Evolutionary conservation across 768 basidiomycete genomes (phyloP).

Genomic region (Agaricus subrufescens): DNA sequence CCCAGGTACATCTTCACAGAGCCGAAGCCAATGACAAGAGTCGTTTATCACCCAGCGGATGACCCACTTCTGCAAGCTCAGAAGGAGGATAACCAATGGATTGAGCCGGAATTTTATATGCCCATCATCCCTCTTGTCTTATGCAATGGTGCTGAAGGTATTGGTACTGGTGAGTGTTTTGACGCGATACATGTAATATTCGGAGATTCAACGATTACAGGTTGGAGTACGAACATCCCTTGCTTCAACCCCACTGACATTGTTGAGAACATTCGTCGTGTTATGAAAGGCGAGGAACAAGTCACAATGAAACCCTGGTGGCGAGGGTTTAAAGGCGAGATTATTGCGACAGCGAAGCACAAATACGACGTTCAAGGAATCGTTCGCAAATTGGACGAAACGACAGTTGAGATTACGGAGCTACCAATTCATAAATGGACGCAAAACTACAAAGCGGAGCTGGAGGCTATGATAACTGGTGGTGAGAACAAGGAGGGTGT

Average conservation of each 20-base stretch:
- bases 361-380: conserved; percentile 81
- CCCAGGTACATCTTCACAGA: conserved; percentile 95
- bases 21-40: conserved; percentile 66
- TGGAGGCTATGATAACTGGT: conserved; percentile 79
- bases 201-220: conserved; percentile 30
- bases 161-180: conserved; percentile 75
- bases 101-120: conserved; percentile 95
- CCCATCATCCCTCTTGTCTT: conserved; percentile 86
- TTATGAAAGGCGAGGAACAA: conserved; percentile 83
- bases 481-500: conserved; percentile 41
- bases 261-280: conserved; percentile 77
- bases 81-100: conserved; percentile 77
- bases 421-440: conserved; percentile 97
- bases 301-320: conserved; percentile 95
- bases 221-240: conserved; percentile 93
- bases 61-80: conserved; percentile 81
- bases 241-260: conserved; percentile 92
- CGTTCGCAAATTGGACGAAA: conserved; percentile 71
- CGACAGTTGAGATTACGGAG: conserved; percentile 93
- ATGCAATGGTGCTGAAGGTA: conserved; percentile 94
- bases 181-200: not conserved
- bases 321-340: conserved; percentile 89
- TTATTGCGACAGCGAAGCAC: conserved; percentile 77
- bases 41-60: conserved; percentile 78
- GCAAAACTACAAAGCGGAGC: conserved; percentile 82